Evolutionary conservation across 192 early-diverging fungal species (phyloP).

Genomic region (Coemansia erecta): DNA sequence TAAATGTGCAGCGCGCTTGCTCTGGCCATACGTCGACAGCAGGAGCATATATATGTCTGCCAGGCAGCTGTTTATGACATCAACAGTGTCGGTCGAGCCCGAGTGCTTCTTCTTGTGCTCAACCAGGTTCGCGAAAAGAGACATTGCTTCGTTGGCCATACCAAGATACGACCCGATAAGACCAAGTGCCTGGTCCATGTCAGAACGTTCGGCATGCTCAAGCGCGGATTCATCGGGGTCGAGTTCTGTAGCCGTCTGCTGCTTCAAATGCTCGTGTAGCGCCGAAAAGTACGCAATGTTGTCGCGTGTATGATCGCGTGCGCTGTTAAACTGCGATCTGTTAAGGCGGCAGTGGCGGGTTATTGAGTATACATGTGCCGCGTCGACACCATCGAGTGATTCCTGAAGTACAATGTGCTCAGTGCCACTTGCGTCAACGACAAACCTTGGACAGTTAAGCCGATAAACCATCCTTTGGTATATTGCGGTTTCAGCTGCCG

Average conservation of each 20-base stretch:
- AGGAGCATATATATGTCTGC: constrained; percentile 38
- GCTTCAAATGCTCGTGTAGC: constrained; percentile 9
- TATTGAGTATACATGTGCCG: constrained; percentile 15
- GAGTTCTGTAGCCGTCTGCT: background rate
- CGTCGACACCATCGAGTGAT: background rate
- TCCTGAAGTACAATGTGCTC: constrained; percentile 37
- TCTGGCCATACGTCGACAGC: constrained; percentile 29
- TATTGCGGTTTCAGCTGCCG: constrained; percentile 15
- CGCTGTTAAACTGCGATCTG: constrained; percentile 33
- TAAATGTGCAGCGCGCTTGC: background rate
- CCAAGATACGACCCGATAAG: constrained; percentile 19
- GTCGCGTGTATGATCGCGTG: constrained; percentile 38
- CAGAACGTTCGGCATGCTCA: background rate
- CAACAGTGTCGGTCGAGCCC: constrained; percentile 8
- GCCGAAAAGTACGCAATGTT: constrained; percentile 32
- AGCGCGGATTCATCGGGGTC: background rate
- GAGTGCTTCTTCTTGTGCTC: constrained; percentile 35
- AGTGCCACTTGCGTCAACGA: constrained; percentile 18
- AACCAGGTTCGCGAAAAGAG: constrained; percentile 24
- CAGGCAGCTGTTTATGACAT: constrained; percentile 24
- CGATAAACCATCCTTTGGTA: constrained; percentile 25
- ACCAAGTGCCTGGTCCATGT: constrained; percentile 5
- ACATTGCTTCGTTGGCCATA: constrained; percentile 20
- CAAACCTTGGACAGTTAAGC: constrained; percentile 42
- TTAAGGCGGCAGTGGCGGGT: constrained; percentile 44